Percentiles rank a stretch among this genome's conserved stretches.
Conservation (phyloP, 163 green algal genomes). For the Scenedesmus sp. region DNA sequence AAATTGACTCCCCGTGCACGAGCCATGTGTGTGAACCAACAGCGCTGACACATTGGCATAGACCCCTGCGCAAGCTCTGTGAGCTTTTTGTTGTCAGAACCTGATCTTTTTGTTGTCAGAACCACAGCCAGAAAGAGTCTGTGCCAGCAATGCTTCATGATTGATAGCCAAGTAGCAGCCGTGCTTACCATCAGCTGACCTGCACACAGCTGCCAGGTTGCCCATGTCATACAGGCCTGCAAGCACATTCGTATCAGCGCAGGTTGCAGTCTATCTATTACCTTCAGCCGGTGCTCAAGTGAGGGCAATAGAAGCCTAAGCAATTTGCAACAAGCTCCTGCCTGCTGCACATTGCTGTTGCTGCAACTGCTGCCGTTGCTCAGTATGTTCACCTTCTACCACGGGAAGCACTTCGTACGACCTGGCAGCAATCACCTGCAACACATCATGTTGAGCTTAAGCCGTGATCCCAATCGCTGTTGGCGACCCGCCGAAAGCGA, state of each 20-base stretch:
- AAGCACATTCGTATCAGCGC: conserved; percentile 37
- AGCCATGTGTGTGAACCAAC: too few species aligned
- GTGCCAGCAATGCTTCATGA: conserved; percentile 2
- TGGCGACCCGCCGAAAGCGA: neutral
- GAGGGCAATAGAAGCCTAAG: too few species aligned
- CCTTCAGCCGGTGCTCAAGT: too few species aligned
- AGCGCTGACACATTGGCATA: too few species aligned
- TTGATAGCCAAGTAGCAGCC: neutral
- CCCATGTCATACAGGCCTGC: conserved; percentile 86
- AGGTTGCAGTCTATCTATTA: neutral
- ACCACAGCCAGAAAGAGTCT: too few species aligned
- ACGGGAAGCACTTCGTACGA: conserved; percentile 63
- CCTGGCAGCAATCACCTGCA: conserved; percentile 49
- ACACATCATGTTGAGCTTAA: neutral
- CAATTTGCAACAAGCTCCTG: neutral
- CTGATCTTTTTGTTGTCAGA: too few species aligned
- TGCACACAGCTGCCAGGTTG: conserved; percentile 92
- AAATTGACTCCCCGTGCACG: too few species aligned
- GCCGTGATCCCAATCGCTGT: neutral
- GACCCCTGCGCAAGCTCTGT: too few species aligned
- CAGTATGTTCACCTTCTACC: conserved; percentile 58
- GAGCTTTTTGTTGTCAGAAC: too few species aligned
- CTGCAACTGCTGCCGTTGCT: neutral
- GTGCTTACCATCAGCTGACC: conserved; percentile 85
- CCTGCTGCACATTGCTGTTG: neutral